These are phyloP conservation scores for Hymenotorrendiella dingleyae DNA, from an alignment of 2,329 filamentous ascomycete genomes.

Conservation along the genomic window DNA sequence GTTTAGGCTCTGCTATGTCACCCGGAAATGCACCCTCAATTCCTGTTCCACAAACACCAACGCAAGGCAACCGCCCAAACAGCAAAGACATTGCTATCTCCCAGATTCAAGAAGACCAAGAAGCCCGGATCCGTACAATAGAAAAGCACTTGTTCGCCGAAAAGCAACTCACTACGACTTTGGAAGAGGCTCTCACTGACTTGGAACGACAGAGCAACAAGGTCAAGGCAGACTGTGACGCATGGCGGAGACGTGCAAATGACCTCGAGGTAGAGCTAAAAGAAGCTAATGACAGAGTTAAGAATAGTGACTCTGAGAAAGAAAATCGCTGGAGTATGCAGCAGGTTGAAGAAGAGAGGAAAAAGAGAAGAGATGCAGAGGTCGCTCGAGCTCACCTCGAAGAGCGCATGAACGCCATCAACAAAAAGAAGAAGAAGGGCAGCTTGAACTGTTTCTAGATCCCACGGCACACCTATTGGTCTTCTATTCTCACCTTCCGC, in stretches of 20 bases:
- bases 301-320: conserved; percentile 27
- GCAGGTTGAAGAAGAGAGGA: conserved; percentile 92
- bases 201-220: conserved; percentile 88
- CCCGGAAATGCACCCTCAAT: conserved; percentile 35
- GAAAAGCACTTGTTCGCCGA: conserved; percentile 96
- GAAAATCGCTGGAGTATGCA: conserved; percentile 65
- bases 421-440: conserved; percentile 76
- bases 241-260: conserved; percentile 80
- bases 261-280: conserved; percentile 42
- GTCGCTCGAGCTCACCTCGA: conserved; percentile 83
- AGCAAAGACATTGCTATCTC: conserved; percentile 74
- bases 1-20: conserved; percentile 40
- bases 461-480: background rate
- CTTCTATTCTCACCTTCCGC: conserved; percentile 1
- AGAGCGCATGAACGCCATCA: conserved; percentile 88
- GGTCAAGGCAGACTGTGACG: conserved; percentile 83
- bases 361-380: conserved; percentile 86
- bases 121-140: conserved; percentile 88
- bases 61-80: conserved; percentile 60
- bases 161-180: conserved; percentile 89
- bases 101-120: conserved; percentile 89
- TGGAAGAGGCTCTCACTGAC: conserved; percentile 93
- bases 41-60: conserved; percentile 44
- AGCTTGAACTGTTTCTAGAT: conserved; percentile 83
- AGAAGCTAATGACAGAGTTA: conserved; percentile 44